Conservation (phyloP, 441 rosid genomes). For the Euphorbia celastroides region DNA sequence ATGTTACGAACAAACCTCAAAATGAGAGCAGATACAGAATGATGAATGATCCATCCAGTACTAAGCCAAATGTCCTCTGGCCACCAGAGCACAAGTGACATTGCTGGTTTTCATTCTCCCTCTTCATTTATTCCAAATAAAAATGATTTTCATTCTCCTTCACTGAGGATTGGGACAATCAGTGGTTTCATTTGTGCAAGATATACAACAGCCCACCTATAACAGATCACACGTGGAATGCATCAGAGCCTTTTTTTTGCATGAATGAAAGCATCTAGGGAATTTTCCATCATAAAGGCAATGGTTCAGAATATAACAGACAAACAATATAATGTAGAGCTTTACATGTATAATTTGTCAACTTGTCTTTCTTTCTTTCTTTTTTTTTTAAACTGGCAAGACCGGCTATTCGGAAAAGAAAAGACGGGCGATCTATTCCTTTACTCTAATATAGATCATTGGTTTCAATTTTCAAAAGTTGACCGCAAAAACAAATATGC, state of each 20-base stretch:
- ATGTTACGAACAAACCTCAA: neutral
- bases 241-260: neutral
- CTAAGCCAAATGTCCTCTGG: neutral
- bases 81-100: neutral
- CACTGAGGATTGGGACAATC: conserved; percentile 78
- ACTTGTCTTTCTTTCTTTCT: too few relatives aligned
- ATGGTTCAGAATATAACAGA: neutral
- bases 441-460: too few relatives aligned
- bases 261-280: neutral
- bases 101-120: neutral
- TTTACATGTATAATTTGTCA: too few relatives aligned
- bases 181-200: conserved; percentile 93
- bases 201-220: conserved; percentile 92
- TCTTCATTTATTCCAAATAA: neutral
- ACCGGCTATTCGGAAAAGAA: too few relatives aligned
- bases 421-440: too few relatives aligned
- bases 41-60: neutral
- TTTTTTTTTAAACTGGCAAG: too few relatives aligned
- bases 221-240: conserved; percentile 7
- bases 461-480: too few relatives aligned
- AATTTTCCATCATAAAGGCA: neutral
- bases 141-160: conserved; percentile 43
- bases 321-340: neutral
- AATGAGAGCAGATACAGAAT: neutral
- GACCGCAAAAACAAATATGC: too few relatives aligned